Conservation (phyloP, 139 green algal species). For the Trebouxia sp. region DNA sequence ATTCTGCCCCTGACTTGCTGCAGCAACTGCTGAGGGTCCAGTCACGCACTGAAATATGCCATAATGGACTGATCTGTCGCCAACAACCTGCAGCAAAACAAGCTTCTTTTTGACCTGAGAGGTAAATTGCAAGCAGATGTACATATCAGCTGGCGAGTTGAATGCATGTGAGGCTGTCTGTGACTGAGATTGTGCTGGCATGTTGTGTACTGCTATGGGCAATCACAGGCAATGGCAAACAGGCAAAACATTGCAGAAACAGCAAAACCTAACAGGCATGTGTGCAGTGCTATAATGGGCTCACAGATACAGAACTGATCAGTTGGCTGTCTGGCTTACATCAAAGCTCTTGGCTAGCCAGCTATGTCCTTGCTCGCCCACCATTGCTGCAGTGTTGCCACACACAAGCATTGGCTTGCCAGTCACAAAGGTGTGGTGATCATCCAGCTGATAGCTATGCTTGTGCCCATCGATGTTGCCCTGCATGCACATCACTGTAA, state of each 20-base stretch:
- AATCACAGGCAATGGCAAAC: too few relatives aligned
- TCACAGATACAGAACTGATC: too few relatives aligned
- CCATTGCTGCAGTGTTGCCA: constrained; percentile 90
- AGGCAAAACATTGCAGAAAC: too few relatives aligned
- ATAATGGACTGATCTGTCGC: constrained; percentile 72
- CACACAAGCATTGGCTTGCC: constrained; percentile 86
- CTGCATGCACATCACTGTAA: constrained; percentile 29
- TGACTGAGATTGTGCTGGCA: too few relatives aligned
- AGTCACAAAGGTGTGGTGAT: constrained; percentile 76
- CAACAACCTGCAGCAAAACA: constrained; percentile 46
- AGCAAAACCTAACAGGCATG: too few relatives aligned
- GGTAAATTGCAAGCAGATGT: background rate
- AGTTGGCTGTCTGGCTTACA: too few relatives aligned
- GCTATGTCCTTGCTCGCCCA: constrained; percentile 61
- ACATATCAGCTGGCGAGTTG: background rate
- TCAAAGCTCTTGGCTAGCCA: constrained; percentile 84
- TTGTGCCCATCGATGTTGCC: constrained; percentile 78
- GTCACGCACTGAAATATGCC: constrained; percentile 42
- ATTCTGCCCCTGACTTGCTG: background rate
- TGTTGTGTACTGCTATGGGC: background rate
- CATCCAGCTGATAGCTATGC: constrained; percentile 81
- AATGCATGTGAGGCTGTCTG: too few relatives aligned
- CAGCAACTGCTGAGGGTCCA: background rate
- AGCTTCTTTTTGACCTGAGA: background rate
- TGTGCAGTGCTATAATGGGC: too few relatives aligned